These are phyloP conservation scores for Euphorbia corollata DNA, from an alignment of 441 rosid species.

Conservation along the genomic window DNA sequence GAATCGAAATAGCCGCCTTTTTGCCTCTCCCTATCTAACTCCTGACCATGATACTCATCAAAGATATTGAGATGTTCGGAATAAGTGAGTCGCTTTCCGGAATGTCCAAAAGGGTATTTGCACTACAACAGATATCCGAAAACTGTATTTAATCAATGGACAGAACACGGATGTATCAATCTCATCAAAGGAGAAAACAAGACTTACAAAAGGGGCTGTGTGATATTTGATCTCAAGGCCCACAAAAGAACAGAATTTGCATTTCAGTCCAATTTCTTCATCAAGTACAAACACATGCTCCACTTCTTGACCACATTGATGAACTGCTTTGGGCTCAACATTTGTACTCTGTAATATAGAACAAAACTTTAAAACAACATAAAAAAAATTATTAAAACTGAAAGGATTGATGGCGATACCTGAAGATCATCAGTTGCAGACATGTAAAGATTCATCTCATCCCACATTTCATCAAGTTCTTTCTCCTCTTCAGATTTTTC, in stretches of 20 bases:
- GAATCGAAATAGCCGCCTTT: conserved; percentile 10
- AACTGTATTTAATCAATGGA: conserved; percentile 13
- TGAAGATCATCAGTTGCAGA: conserved; percentile 7
- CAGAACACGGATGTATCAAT: too few species aligned
- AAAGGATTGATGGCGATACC: not conserved
- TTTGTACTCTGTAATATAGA: conserved; percentile 18
- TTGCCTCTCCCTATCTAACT: conserved; percentile 13
- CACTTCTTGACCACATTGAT: conserved; percentile 20
- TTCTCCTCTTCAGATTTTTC: conserved; percentile 45
- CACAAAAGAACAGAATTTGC: conserved; percentile 45
- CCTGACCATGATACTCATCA: conserved; percentile 15
- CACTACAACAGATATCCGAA: conserved; percentile 23
- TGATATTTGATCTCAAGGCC: conserved; percentile 45
- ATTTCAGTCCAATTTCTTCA: conserved; percentile 59
- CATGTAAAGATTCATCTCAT: conserved; percentile 38
- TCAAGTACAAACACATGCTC: conserved; percentile 41
- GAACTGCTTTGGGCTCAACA: not conserved
- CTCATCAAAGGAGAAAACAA: not conserved
- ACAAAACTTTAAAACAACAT: not conserved
- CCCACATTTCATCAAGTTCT: conserved; percentile 48
- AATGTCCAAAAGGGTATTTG: conserved; percentile 19
- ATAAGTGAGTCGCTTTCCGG: conserved; percentile 18
- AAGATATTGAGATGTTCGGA: not conserved
- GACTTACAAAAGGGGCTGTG: conserved; percentile 47
- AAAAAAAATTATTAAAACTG: not conserved